Percentiles rank a stretch among this genome's conserved stretches.
Evolutionary conservation across 108 stramenopile genomes (phyloP).

Genomic region (Cyclotella atomus): DNA sequence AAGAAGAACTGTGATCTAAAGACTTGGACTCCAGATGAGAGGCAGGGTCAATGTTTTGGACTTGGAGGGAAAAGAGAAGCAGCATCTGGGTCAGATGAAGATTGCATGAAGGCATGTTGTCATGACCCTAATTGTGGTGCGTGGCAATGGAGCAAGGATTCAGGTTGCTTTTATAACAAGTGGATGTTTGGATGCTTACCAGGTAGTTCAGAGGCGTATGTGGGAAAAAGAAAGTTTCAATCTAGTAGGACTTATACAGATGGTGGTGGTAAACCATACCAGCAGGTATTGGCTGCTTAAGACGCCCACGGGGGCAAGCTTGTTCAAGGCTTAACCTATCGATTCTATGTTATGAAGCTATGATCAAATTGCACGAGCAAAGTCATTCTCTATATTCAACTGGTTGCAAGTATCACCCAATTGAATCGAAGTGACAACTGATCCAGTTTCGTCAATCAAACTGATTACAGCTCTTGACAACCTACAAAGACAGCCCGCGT

Average conservation of each 20-base stretch:
- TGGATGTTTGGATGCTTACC: conserved; percentile 51
- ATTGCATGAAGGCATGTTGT: conserved; percentile 64
- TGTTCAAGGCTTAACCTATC: too few species aligned
- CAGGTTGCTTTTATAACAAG: conserved; percentile 58
- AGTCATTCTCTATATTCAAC: background rate
- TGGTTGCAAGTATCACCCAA: background rate
- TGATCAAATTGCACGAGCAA: too few species aligned
- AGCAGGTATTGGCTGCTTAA: too few species aligned
- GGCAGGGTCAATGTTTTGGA: conserved; percentile 64
- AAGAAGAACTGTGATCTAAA: conserved; percentile 23
- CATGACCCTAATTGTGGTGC: conserved; percentile 49
- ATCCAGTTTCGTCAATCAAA: background rate
- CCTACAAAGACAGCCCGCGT: background rate
- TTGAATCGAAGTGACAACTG: background rate
- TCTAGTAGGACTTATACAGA: conserved; percentile 40
- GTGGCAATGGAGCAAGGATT: conserved; percentile 53
- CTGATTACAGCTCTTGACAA: background rate
- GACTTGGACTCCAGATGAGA: conserved; percentile 60
- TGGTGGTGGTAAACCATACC: conserved; percentile 40
- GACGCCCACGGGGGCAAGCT: too few species aligned
- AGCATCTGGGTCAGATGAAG: conserved; percentile 37
- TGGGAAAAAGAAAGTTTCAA: conserved; percentile 51
- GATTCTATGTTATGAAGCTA: too few species aligned
- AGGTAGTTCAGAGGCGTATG: conserved; percentile 54
- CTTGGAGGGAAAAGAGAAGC: conserved; percentile 48